phyloP scores from a whole-genome alignment of 2,329 filamentous ascomycete genomes.

The Colletotrichum cordylinicola region DNA sequence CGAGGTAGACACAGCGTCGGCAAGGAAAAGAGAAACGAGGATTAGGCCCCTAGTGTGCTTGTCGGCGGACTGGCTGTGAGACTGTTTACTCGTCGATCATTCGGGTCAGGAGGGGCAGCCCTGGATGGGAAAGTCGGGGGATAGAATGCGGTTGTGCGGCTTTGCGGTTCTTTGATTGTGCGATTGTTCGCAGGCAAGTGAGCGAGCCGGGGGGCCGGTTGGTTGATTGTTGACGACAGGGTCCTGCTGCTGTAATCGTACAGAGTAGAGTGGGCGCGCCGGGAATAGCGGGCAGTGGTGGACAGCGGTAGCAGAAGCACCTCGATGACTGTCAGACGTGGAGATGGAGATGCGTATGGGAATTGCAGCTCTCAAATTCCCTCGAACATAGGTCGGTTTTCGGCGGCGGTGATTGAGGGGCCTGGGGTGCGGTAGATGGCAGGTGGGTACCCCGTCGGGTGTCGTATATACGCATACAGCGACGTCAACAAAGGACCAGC shows the following conservation, averaged over 20 bases:
- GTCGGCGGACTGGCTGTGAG: not conserved
- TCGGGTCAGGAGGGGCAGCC: not conserved
- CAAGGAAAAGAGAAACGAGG: not conserved
- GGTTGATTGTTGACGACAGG: not conserved
- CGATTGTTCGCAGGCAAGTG: not conserved
- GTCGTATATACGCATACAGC: not conserved
- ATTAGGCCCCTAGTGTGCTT: not conserved
- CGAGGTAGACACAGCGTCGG: not conserved
- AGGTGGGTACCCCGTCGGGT: not conserved
- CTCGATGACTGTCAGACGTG: not conserved
- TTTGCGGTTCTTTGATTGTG: not conserved
- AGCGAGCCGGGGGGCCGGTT: not conserved
- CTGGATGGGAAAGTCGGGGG: not conserved
- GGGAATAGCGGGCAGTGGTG: not conserved
- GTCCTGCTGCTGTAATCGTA: not conserved
- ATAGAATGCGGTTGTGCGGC: conserved; percentile 2
- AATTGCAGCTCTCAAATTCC: not conserved
- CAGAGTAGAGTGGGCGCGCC: not conserved
- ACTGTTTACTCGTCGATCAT: not conserved
- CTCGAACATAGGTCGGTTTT: not conserved
- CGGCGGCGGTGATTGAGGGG: not conserved
- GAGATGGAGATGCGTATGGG: not conserved
- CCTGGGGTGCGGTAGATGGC: not conserved
- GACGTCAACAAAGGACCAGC: not conserved
- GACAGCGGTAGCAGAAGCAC: not conserved